Conservation (phyloP, 2,329 filamentous ascomycete genomes). For the Ophiostoma pallidulum region DNA sequence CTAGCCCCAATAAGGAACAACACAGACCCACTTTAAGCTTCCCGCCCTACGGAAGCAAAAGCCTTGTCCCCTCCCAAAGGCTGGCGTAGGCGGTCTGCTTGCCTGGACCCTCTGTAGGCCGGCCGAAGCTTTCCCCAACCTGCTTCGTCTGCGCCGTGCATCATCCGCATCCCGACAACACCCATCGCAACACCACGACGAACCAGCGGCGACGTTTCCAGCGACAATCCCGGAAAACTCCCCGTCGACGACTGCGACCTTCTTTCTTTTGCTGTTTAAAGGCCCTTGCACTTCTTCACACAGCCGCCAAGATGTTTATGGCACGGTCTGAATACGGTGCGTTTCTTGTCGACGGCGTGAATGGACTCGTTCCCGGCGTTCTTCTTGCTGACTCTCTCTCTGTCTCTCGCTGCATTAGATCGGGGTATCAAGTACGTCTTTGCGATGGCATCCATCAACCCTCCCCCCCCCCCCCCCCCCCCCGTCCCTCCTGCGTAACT, state of each 20-base stretch:
- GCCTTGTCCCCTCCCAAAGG: conserved; percentile 8
- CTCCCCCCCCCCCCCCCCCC: conserved; percentile 13
- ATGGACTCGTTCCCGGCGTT: conserved; percentile 1
- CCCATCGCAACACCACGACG: too few species aligned
- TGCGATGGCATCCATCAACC: neutral
- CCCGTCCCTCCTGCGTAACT: neutral
- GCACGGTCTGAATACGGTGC: conserved; percentile 99
- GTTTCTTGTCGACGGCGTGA: conserved; percentile 15
- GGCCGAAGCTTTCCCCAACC: conserved; percentile 8
- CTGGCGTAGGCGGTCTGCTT: conserved; percentile 22
- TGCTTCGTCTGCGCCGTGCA: neutral
- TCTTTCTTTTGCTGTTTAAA: conserved; percentile 3
- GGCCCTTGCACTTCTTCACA: conserved; percentile 14
- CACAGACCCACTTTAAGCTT: conserved; percentile 11
- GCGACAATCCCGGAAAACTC: too few species aligned
- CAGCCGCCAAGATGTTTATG: conserved; percentile 86
- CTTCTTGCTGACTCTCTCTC: conserved; percentile 6
- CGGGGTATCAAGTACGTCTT: conserved; percentile 88
- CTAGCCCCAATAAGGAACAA: neutral
- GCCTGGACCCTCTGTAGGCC: conserved; percentile 17
- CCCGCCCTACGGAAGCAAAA: conserved; percentile 2
- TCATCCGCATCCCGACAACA: too few species aligned
- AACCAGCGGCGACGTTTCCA: neutral
- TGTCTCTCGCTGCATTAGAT: conserved; percentile 60
- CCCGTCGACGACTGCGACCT: too few species aligned